phyloP scores from a whole-genome alignment of 352 stramenopile species.

The Phytophthora sp. region DNA sequence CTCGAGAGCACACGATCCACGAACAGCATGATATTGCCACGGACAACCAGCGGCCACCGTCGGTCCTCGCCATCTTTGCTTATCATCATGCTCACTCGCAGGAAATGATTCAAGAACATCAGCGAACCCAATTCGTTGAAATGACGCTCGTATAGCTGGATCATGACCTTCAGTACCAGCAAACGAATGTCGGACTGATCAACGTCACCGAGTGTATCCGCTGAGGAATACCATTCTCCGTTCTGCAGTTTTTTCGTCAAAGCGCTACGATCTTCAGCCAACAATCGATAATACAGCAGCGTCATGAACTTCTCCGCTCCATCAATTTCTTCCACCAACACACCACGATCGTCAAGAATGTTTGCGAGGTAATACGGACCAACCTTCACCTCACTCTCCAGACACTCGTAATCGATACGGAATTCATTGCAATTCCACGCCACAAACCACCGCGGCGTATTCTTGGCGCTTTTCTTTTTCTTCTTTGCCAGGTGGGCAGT shows the following conservation, averaged over 20 bases:
- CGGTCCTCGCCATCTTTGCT: conserved; percentile 47
- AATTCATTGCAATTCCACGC: conserved; percentile 91
- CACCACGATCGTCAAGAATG: conserved; percentile 79
- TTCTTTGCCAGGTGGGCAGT: conserved; percentile 56
- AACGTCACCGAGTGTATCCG: conserved; percentile 45
- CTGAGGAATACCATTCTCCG: conserved; percentile 25
- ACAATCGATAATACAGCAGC: conserved; percentile 84
- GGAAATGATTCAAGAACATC: conserved; percentile 83
- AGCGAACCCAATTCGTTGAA: conserved; percentile 79
- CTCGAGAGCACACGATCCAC: conserved; percentile 83
- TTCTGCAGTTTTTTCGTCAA: conserved; percentile 29
- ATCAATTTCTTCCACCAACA: conserved; percentile 82
- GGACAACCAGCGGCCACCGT: conserved; percentile 75
- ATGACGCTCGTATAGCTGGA: conserved; percentile 85
- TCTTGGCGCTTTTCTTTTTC: conserved; percentile 70
- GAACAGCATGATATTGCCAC: conserved; percentile 86
- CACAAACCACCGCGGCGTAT: conserved; percentile 83
- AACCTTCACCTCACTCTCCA: conserved; percentile 81
- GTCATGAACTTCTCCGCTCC: conserved; percentile 84
- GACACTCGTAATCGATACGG: conserved; percentile 73
- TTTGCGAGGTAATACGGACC: conserved; percentile 86
- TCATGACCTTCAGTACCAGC: conserved; percentile 88
- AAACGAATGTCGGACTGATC: conserved; percentile 79
- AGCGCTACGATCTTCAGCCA: conserved; percentile 63
- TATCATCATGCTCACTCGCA: conserved; percentile 82